phyloP scores from a whole-genome alignment of 495 filamentous ascomycete genomes.

The Penicillium atrosanguineum region DNA sequence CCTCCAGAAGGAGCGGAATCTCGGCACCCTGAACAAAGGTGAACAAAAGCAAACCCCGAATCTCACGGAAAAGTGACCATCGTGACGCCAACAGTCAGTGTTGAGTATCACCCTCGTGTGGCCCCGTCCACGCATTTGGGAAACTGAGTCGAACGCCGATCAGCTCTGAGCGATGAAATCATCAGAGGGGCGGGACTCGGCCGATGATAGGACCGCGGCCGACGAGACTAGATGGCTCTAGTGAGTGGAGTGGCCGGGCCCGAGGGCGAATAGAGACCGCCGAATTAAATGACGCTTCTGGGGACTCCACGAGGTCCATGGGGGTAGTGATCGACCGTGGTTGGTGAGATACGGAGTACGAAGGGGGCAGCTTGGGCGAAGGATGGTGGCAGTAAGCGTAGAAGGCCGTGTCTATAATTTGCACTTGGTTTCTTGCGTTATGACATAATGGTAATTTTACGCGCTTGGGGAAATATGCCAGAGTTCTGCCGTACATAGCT shows the following conservation, averaged over 20 bases:
- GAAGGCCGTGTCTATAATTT: conserved; percentile 15
- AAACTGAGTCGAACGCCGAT: conserved; percentile 5
- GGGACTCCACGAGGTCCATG: conserved; percentile 23
- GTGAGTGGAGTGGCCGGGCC: conserved; percentile 11
- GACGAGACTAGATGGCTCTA: conserved; percentile 15
- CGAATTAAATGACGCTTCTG: conserved; percentile 33
- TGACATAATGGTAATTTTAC: conserved; percentile 23
- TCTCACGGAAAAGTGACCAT: not conserved
- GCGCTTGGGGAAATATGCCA: conserved; percentile 14
- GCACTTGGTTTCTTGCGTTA: not conserved
- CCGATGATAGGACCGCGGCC: conserved; percentile 22
- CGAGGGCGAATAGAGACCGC: conserved; percentile 13
- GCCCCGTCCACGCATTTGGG: not conserved
- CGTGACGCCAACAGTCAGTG: not conserved
- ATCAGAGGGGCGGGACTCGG: conserved; percentile 12
- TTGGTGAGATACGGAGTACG: conserved; percentile 21
- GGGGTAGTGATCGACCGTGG: conserved; percentile 18
- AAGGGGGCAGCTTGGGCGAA: conserved; percentile 28
- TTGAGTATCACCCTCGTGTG: not conserved
- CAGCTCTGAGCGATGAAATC: conserved; percentile 20
- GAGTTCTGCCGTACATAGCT: not conserved
- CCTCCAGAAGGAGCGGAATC: not conserved
- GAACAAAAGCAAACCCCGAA: not conserved
- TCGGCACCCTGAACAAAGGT: not conserved
- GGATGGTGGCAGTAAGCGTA: conserved; percentile 8